Evolutionary conservation across 352 stramenopile species (phyloP).

Genomic region (Phytopythium litorale): DNA sequence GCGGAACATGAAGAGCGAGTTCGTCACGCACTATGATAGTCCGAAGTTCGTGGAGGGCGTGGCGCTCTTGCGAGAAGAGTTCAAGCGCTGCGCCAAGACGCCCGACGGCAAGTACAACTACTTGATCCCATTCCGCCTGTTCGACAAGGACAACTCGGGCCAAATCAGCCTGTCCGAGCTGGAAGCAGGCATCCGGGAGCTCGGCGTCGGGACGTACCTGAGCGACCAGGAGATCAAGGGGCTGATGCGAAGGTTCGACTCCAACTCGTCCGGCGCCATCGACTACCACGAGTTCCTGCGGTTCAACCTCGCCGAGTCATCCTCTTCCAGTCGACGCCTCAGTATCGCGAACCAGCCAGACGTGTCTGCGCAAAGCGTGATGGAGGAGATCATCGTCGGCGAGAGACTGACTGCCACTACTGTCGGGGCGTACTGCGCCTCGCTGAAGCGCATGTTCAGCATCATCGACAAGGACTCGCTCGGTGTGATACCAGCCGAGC

Average conservation of each 20-base stretch:
- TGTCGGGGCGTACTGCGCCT: constrained; percentile 48
- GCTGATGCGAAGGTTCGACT: constrained; percentile 72
- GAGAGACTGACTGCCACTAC: constrained; percentile 44
- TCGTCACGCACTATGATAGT: constrained; percentile 79
- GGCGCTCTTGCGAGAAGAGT: constrained; percentile 60
- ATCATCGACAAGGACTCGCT: constrained; percentile 77
- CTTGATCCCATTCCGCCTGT: constrained; percentile 58
- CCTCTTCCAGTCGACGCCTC: constrained; percentile 34
- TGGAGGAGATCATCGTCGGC: constrained; percentile 43
- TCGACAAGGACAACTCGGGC: constrained; percentile 68
- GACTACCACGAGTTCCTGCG: constrained; percentile 74
- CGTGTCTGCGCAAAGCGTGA: constrained; percentile 33
- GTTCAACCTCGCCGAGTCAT: constrained; percentile 68
- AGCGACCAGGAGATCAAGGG: constrained; percentile 77
- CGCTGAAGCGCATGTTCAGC: constrained; percentile 74
- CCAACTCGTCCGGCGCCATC: constrained; percentile 62
- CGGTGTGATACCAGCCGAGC: constrained; percentile 32
- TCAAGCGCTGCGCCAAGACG: constrained; percentile 76
- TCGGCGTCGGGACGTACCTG: constrained; percentile 71
- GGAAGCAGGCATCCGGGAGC: constrained; percentile 58
- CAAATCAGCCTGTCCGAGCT: constrained; percentile 74
- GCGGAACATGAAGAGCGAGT: constrained; percentile 83
- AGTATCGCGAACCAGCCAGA: constrained; percentile 18
- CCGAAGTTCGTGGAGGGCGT: constrained; percentile 73
- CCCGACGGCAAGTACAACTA: constrained; percentile 77